Base-by-base conservation (phyloP, 371 early-diverging fungal species). In the Mucor ambiguus region DNA sequence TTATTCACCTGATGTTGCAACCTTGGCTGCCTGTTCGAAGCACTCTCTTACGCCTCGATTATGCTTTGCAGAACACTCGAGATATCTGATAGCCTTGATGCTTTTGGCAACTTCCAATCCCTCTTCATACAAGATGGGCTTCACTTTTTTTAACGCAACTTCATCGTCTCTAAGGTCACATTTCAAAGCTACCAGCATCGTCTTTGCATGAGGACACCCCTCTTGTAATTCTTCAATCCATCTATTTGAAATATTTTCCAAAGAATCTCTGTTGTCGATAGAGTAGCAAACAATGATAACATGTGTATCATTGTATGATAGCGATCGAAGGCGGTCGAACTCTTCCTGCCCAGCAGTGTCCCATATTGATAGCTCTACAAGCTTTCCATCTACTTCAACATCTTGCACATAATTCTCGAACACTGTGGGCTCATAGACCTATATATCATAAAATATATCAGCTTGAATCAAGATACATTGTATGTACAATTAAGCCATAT, bases 331-430 rank as follows among this genome's bases (percentile, higher is more conserved):
- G 9, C 87, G 76, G 66, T 88, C 89, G 74, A 85, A 87, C 54
- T 85, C 89, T 71, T 90, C 91, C 72, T 90, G 90, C 2, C 90
- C 95, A 56, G 94, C 94, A 22, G 98, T 97, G 80, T 97, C 98
- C 93, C 95, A 96, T 26, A 97, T 77, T 16, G 92, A 92, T 14
- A 97, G 74, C 74, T 90, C 90, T 48, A 93, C 87, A n/a, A 85
- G 87, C 65, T 91, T 89, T 35, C 90, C 92, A 66, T 92, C 90
- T 0, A 92, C 87, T 73, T 84, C 89, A 7, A 94, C 86, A 57
- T 91, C 90, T 28, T 91, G 91, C 1, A 90, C 87, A 79, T 93
- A 95, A 74, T 93, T 94, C 74, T 95, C 95, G 78, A 96, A 95
- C 46, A 92, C 91, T 4, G 92, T 91, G n/a, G 92, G 92, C 58